These are phyloP conservation scores for Mucor racemosus DNA, from an alignment of 371 early-diverging fungal genomes.

Conservation along the genomic window DNA sequence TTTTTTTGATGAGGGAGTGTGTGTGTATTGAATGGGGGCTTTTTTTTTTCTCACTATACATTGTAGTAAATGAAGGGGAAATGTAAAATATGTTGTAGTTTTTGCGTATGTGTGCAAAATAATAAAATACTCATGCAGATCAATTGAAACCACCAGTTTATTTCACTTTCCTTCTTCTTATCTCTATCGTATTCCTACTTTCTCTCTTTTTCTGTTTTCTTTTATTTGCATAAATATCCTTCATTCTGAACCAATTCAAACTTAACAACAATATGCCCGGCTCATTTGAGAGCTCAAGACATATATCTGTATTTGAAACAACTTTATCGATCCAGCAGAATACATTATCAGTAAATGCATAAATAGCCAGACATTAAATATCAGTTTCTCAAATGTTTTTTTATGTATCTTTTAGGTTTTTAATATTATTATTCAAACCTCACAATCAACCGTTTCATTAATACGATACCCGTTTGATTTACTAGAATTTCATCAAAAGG, in stretches of 20 bases:
- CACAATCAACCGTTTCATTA: conserved; percentile 50
- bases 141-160: conserved; percentile 16
- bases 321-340: conserved; percentile 41
- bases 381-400: no score
- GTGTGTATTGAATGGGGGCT: neutral
- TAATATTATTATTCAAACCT: conserved; percentile 59
- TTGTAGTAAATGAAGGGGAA: neutral
- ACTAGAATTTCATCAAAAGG: conserved; percentile 65
- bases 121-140: conserved; percentile 20
- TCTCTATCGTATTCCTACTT: neutral
- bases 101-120: conserved; percentile 7
- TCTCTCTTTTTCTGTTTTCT: neutral
- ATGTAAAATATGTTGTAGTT: neutral
- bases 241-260: neutral
- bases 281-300: conserved; percentile 3
- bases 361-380: neutral
- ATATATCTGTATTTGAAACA: conserved; percentile 47
- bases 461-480: conserved; percentile 66
- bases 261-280: neutral
- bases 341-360: conserved; percentile 33
- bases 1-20: neutral
- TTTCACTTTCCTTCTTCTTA: neutral
- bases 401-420: conserved; percentile 46
- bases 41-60: no score
- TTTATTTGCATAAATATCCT: neutral